Evolutionary conservation across 164 flowering plant genomes (phyloP).

Genomic region (Vitis rotundifolia): DNA sequence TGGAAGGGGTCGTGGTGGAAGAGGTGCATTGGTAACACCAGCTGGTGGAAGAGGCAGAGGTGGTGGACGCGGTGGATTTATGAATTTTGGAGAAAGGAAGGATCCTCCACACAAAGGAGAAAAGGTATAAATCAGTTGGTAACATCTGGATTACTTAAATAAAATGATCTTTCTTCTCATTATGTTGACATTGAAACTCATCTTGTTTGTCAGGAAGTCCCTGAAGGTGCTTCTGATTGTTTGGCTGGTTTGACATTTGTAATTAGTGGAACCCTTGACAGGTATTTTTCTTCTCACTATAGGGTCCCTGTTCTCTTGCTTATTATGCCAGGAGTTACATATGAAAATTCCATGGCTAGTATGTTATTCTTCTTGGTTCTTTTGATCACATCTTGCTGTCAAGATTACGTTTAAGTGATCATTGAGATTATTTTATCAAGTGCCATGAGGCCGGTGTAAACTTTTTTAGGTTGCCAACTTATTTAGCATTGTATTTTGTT

Average conservation of each 20-base stretch:
- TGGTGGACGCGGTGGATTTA: slow-evolving; percentile 91
- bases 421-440: background rate
- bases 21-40: slow-evolving; percentile 30
- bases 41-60: slow-evolving; percentile 77
- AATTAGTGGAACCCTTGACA: slow-evolving; percentile 98
- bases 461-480: background rate
- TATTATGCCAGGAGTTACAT: background rate
- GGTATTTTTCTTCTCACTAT: slow-evolving; percentile 40
- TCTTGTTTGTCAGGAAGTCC: slow-evolving; percentile 71
- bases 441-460: background rate
- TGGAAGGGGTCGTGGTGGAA: slow-evolving; percentile 50
- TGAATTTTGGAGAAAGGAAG: slow-evolving; percentile 93
- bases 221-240: slow-evolving; percentile 88
- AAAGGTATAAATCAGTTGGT: slow-evolving; percentile 48
- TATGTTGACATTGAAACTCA: slow-evolving; percentile 10
- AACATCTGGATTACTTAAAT: background rate
- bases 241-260: slow-evolving; percentile 90
- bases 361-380: background rate
- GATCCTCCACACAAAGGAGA: slow-evolving; percentile 98
- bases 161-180: background rate
- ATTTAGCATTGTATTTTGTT: background rate
- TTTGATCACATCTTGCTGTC: background rate
- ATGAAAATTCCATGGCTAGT: background rate
- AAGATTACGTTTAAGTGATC: too few relatives aligned
- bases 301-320: background rate